These are phyloP conservation scores for Sphaerosporella brunnea DNA, from an alignment of 495 filamentous ascomycete genomes.

Conservation along the genomic window DNA sequence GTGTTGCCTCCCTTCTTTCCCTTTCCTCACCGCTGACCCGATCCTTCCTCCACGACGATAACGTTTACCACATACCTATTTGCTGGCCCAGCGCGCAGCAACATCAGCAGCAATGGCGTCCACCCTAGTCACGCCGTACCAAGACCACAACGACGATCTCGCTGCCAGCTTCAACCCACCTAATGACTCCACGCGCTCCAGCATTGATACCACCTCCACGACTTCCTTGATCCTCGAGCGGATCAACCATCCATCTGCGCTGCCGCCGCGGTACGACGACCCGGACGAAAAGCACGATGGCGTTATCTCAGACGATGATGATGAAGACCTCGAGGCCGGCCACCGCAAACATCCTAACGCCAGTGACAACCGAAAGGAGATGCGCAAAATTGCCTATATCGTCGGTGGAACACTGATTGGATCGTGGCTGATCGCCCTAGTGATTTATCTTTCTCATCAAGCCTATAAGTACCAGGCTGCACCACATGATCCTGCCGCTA, in stretches of 20 bases:
- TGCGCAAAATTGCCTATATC: slow-evolving; percentile 49
- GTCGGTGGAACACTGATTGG: slow-evolving; percentile 48
- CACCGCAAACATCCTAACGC: slow-evolving; percentile 30
- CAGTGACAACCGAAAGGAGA: too few relatives aligned
- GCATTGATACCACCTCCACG: slow-evolving; percentile 52
- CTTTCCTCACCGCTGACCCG: too few relatives aligned
- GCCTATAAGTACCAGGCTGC: slow-evolving; percentile 41
- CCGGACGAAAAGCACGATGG: slow-evolving; percentile 11
- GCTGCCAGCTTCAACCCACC: slow-evolving; percentile 3
- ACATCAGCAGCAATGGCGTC: too few relatives aligned
- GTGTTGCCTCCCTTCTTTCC: too few relatives aligned
- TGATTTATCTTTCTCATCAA: slow-evolving; percentile 51
- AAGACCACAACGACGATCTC: slow-evolving; percentile 3
- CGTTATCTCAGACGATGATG: slow-evolving; percentile 33
- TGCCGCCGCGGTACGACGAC: slow-evolving; percentile 8
- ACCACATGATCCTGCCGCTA: slow-evolving; percentile 51
- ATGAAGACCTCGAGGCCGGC: slow-evolving; percentile 24
- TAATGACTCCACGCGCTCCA: slow-evolving; percentile 29
- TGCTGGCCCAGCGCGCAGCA: too few relatives aligned
- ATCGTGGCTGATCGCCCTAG: slow-evolving; percentile 63
- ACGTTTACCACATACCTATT: too few relatives aligned
- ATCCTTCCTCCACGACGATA: too few relatives aligned
- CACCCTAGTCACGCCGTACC: too few relatives aligned
- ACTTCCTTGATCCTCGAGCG: slow-evolving; percentile 63
- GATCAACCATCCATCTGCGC: slow-evolving; percentile 28